These are phyloP conservation scores for Sutorius eximius DNA, from an alignment of 1,284 basidiomycete genomes.

Conservation along the genomic window DNA sequence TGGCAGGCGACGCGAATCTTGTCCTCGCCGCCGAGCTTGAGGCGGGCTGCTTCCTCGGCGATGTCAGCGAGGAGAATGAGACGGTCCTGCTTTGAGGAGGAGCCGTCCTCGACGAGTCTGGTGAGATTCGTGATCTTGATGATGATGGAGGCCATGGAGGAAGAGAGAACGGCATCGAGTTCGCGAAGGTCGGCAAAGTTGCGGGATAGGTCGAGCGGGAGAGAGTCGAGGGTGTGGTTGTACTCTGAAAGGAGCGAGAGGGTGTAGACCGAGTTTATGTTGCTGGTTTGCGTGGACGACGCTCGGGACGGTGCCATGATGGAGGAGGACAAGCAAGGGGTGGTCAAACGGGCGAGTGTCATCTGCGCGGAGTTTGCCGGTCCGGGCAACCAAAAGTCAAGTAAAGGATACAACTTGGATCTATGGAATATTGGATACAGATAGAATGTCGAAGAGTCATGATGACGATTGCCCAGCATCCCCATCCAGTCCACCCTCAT, in stretches of 20 bases:
- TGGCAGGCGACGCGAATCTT: constrained; percentile 97
- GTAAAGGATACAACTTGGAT: constrained; percentile 22
- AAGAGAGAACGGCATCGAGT: constrained; percentile 94
- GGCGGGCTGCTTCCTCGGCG: constrained; percentile 87
- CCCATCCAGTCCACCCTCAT: not conserved
- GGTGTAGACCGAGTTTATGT: constrained; percentile 52
- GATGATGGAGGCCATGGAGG: constrained; percentile 79
- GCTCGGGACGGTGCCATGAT: constrained; percentile 33
- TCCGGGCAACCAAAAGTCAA: constrained; percentile 12
- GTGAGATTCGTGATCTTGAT: constrained; percentile 75
- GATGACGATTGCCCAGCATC: not conserved
- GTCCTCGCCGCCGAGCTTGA: constrained; percentile 97
- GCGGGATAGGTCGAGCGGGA: constrained; percentile 92
- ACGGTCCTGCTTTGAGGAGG: constrained; percentile 72
- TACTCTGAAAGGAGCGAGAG: constrained; percentile 77
- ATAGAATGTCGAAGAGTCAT: constrained; percentile 26
- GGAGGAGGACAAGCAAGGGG: not conserved
- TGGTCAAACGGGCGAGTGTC: not conserved
- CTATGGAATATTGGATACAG: constrained; percentile 25
- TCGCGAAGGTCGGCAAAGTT: constrained; percentile 95
- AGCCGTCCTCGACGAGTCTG: constrained; percentile 71
- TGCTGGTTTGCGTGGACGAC: constrained; percentile 34
- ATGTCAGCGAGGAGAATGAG: constrained; percentile 89
- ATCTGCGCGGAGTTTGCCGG: constrained; percentile 31
- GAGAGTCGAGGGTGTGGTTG: constrained; percentile 89